Evolutionary conservation across 768 basidiomycete genomes (phyloP).

Genomic region (Suillus sp.): DNA sequence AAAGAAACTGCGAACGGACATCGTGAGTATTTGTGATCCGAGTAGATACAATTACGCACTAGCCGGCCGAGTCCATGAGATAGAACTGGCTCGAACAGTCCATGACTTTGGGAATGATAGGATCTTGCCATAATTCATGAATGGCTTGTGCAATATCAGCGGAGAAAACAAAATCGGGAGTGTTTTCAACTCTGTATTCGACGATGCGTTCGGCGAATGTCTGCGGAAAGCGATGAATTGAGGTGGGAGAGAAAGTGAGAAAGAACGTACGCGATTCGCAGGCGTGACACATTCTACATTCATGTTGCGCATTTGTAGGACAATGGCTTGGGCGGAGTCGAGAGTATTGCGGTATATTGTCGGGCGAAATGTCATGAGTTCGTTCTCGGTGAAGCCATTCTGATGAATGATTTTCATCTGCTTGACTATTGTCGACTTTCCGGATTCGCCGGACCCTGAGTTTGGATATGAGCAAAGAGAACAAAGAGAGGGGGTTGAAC

Average conservation of each 20-base stretch:
- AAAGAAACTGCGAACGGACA: constrained; percentile 66
- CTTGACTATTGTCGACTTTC: constrained; percentile 95
- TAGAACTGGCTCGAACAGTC: constrained; percentile 78
- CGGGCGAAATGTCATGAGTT: constrained; percentile 74
- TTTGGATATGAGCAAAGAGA: neutral
- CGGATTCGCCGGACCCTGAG: constrained; percentile 92
- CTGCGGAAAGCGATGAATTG: constrained; percentile 29
- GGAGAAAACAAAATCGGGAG: constrained; percentile 49
- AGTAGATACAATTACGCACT: constrained; percentile 51
- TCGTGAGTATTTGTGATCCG: constrained; percentile 3
- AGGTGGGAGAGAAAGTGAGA: fast-evolving
- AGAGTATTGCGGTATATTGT: constrained; percentile 86
- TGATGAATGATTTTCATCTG: constrained; percentile 99
- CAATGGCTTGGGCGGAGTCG: constrained; percentile 85
- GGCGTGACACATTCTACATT: constrained; percentile 74
- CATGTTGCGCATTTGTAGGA: constrained; percentile 85
- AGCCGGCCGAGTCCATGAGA: constrained; percentile 91
- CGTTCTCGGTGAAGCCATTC: constrained; percentile 79
- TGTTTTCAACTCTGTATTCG: constrained; percentile 51
- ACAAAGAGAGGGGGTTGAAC: constrained; percentile 1
- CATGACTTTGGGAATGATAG: constrained; percentile 53
- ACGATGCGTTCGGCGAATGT: constrained; percentile 60
- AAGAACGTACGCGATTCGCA: constrained; percentile 51
- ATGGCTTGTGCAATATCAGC: constrained; percentile 72
- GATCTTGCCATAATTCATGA: constrained; percentile 69